Evolutionary conservation across 305 asterid genomes (phyloP), one percentile per base, ranked within the genome.

Genomic region (Caryopteris hybrid): DNA sequence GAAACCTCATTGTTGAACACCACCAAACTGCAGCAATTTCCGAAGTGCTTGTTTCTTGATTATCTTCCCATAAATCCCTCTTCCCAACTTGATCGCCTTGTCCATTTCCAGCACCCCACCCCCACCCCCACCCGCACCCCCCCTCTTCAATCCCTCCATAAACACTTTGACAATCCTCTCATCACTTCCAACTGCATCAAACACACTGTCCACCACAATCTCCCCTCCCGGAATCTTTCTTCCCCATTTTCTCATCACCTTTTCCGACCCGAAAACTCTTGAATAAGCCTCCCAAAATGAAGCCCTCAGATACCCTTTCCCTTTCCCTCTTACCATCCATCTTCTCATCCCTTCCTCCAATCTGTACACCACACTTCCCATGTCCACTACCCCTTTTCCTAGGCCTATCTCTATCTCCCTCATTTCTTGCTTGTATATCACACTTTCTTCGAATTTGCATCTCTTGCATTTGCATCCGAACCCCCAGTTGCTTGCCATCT

Each of bases 91-190:
- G 81, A 88, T 68, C 7, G 48, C 74, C 70, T 81, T 90, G 51
- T 92, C 98, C 96, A 88, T 84, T 67, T 92, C 96, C 86, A 86
- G n/a, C n/a, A n/a, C n/a, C n/a, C n/a, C n/a, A n/a, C n/a, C n/a
- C n/a, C n/a, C 43, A 64, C 79, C 78, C 29, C 86, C 89, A 78
- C 69, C 72, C 72, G 78, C 68, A 38, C 82, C 76, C 33, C 76
- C 75, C 68, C 76, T 84, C 83, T 83, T 92, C 64, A 85, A 18
- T 20, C 90, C 86, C 45, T 73, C 83, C 77, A 84, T 47, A 27
- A 76, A 78, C 42, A 85, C 78, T 60, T 76, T 88, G 64, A 82
- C 72, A 47, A 86, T 54, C 76, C 87, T 88, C 74, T 83, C 91
- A 72, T 92, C 98, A 64, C 93, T 76, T 1, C 96, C 97, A 1